Percentiles rank a stretch among this genome's conserved stretches.
Evolutionary conservation across 2,329 filamentous ascomycete genomes (phyloP).

Genomic region (Paracorniculantispora psalliotae): DNA sequence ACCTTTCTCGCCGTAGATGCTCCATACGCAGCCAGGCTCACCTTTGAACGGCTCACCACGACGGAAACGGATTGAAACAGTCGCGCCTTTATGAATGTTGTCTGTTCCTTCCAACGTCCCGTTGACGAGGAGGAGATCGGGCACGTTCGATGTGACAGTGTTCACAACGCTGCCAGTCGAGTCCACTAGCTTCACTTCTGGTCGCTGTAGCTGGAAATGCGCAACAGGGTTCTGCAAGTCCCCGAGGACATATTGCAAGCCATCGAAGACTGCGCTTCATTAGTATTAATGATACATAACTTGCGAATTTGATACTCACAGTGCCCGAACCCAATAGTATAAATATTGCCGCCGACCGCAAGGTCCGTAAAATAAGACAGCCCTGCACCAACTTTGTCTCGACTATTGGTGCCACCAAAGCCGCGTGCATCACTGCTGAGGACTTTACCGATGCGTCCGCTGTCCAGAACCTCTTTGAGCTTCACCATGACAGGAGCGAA

Average conservation of each 20-base stretch:
- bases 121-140: constrained; percentile 34
- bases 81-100: constrained; percentile 29
- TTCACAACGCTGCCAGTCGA: constrained; percentile 27
- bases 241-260: constrained; percentile 40
- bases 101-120: constrained; percentile 31
- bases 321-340: constrained; percentile 39
- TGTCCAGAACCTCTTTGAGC: constrained; percentile 39
- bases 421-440: constrained; percentile 44
- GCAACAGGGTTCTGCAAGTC: constrained; percentile 35
- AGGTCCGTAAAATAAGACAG: constrained; percentile 46
- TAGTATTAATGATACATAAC: background rate
- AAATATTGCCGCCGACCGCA: constrained; percentile 40
- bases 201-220: constrained; percentile 41
- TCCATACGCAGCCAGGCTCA: constrained; percentile 42
- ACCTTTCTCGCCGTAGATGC: constrained; percentile 46
- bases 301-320: constrained; percentile 24
- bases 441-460: constrained; percentile 46
- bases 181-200: constrained; percentile 32
- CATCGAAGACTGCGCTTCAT: constrained; percentile 37
- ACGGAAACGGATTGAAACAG: constrained; percentile 40
- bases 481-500: constrained; percentile 39
- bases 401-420: constrained; percentile 30
- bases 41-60: constrained; percentile 45
- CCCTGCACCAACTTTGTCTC: constrained; percentile 27
- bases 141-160: constrained; percentile 35